Conservation (phyloP, 176 grass and related monocot species). For the Hsuehochloa calcarea region DNA sequence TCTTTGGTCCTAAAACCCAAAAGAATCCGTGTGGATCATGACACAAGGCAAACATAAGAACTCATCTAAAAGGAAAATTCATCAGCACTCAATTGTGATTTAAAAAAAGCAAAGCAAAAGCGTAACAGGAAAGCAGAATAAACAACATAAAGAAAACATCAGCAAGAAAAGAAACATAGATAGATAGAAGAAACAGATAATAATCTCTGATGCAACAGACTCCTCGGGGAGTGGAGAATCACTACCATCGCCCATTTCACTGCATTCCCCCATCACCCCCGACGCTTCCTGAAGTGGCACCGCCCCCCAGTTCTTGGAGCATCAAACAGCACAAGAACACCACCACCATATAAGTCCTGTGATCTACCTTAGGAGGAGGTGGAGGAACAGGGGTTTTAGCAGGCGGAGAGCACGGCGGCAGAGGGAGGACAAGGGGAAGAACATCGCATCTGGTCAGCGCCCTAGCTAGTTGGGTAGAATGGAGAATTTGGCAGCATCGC, state of each 20-base stretch:
- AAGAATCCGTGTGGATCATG: neutral
- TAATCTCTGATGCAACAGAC: conserved; percentile 23
- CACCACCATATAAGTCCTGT: neutral
- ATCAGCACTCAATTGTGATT: neutral
- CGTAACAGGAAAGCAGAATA: neutral
- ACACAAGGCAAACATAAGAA: conserved; percentile 5
- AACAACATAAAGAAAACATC: conserved; percentile 8
- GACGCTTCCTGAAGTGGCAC: neutral
- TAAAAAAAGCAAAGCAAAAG: neutral
- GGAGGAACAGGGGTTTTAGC: neutral
- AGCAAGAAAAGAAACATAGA: too few relatives aligned
- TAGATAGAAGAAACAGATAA: neutral
- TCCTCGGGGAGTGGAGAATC: conserved; percentile 32
- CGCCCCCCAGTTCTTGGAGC: neutral
- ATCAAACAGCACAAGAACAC: neutral
- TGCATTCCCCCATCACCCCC: conserved; percentile 13
- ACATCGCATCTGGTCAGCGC: neutral
- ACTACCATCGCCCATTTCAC: conserved; percentile 41
- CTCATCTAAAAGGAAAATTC: neutral
- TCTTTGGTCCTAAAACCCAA: neutral
- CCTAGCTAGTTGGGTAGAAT: neutral
- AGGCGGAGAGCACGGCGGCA: neutral
- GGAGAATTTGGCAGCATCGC: conserved; percentile 6
- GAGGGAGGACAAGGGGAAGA: neutral
- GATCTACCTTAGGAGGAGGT: neutral